These are phyloP conservation scores for Fonsecaea erecta DNA, from an alignment of 2,329 filamentous ascomycete species.

Conservation along the genomic window DNA sequence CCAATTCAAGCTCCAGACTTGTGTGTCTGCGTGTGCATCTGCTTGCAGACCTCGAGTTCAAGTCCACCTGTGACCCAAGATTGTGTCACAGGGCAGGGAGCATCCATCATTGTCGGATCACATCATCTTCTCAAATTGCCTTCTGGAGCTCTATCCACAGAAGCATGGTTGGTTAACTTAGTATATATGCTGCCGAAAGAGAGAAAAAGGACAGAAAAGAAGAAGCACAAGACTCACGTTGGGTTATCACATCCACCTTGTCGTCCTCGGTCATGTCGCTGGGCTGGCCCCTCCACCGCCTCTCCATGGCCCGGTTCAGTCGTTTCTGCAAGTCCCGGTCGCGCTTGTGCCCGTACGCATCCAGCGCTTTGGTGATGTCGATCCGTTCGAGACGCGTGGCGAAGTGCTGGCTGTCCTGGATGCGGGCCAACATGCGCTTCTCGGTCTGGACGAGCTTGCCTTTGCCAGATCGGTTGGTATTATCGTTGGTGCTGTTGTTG, in stretches of 20 bases:
- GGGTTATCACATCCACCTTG: conserved; percentile 16
- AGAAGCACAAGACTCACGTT: background rate
- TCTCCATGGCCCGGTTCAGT: conserved; percentile 7
- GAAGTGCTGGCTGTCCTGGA: background rate
- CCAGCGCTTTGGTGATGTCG: background rate
- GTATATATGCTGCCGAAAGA: background rate
- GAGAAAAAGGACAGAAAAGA: background rate
- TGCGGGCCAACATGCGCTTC: background rate
- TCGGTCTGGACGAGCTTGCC: background rate
- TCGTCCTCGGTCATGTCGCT: conserved; percentile 11
- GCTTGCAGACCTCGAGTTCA: no score
- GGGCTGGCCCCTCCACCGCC: background rate
- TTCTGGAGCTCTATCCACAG: background rate
- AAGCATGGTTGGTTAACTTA: background rate
- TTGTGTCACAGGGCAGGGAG: no score
- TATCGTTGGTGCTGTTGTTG: background rate
- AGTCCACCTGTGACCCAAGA: no score
- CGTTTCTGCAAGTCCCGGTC: background rate
- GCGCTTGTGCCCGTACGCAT: background rate
- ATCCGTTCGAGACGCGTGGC: background rate
- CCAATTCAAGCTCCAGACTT: no score
- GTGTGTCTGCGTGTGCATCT: no score
- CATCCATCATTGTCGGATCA: no score
- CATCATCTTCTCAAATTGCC: background rate
- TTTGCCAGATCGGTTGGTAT: no score